A percentile compares a stretch with the other conserved stretches of the same genome.
Conservation (phyloP, 176 grass and related monocot species). For the Ensete glaucum region DNA sequence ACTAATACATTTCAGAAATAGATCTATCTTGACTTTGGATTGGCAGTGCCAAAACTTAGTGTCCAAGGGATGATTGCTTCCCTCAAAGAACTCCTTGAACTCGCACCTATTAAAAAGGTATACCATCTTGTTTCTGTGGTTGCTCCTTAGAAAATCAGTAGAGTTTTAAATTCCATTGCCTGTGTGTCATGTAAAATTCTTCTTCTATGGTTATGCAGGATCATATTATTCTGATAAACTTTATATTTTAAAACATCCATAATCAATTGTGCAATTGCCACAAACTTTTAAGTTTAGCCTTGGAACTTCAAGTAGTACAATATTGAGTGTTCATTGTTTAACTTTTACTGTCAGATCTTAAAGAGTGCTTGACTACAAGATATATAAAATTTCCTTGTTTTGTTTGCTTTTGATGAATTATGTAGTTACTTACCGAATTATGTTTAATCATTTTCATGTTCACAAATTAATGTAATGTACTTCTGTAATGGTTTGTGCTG, state of each 20-base stretch:
- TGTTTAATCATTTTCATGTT: not conserved
- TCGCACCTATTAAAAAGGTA: conserved; percentile 91
- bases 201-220: not conserved
- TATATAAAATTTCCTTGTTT: not conserved
- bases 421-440: not conserved
- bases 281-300: conserved; percentile 6
- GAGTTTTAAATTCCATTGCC: not conserved
- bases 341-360: too few relatives aligned
- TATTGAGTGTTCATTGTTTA: too few relatives aligned
- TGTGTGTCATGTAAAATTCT: not conserved
- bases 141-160: not conserved
- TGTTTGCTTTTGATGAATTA: not conserved
- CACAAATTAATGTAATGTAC: not conserved
- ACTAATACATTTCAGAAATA: conserved; percentile 19
- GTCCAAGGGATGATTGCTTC: conserved; percentile 90
- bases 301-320: not conserved
- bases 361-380: not conserved
- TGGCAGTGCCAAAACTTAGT: conserved; percentile 91
- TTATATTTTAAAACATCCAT: not conserved
- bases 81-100: conserved; percentile 74
- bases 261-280: not conserved
- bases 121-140: conserved; percentile 2
- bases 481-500: not conserved
- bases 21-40: conserved; percentile 99
- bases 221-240: too few relatives aligned